Evolutionary conservation across 1,284 basidiomycete genomes (phyloP).

Genomic region (Puccinia novopanici): DNA sequence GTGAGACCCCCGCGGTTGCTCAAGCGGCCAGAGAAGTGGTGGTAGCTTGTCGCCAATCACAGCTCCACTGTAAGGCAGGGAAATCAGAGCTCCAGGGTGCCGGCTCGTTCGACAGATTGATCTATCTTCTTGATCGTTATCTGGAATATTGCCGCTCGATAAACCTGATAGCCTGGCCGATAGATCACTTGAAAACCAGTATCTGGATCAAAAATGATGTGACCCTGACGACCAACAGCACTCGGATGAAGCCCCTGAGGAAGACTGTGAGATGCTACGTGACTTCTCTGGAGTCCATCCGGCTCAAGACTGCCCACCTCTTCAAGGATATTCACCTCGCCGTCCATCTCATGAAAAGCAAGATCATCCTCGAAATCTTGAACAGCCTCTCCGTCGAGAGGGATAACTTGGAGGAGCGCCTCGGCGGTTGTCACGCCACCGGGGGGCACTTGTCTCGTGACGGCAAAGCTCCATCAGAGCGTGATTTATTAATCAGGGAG

Average conservation of each 20-base stretch:
- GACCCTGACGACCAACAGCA: conserved; percentile 32
- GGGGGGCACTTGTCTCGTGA: not conserved
- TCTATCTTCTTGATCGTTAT: conserved; percentile 48
- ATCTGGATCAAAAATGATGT: conserved; percentile 48
- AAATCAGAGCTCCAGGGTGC: conserved; percentile 5
- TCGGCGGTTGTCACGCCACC: not conserved
- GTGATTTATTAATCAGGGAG: conserved; percentile 17
- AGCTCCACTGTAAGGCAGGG: not conserved
- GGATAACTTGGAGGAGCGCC: conserved; percentile 42
- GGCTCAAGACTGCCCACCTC: conserved; percentile 29
- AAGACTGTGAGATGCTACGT: conserved; percentile 50
- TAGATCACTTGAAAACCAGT: conserved; percentile 44
- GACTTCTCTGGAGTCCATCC: conserved; percentile 35
- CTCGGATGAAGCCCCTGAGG: conserved; percentile 36
- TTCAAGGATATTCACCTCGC: conserved; percentile 26
- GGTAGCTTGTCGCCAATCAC: conserved; percentile 32
- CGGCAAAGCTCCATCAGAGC: conserved; percentile 1
- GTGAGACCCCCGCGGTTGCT: conserved; percentile 7
- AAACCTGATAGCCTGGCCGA: conserved; percentile 33
- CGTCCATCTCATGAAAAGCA: conserved; percentile 39
- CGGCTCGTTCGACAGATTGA: conserved; percentile 41
- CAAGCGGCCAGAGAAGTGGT: conserved; percentile 25
- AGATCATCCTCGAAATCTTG: conserved; percentile 42
- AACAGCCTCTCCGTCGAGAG: conserved; percentile 34
- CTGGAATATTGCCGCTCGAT: conserved; percentile 33